A percentile compares a stretch with the other conserved stretches of the same genome.
Conservation (phyloP, 1,139 yeast species). For the Candida neerlandica region DNA sequence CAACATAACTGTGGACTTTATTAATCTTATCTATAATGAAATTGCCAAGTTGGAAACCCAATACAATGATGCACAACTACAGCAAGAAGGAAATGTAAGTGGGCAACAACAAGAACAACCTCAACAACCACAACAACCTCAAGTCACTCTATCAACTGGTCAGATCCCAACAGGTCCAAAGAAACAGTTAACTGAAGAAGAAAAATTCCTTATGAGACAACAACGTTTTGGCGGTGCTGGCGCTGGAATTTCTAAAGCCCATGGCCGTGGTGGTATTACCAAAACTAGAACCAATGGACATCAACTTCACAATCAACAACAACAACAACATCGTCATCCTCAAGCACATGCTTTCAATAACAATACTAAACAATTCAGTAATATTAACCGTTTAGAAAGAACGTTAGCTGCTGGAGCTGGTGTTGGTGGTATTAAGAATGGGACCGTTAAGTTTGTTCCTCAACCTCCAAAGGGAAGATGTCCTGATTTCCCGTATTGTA, state of each 20-base stretch:
- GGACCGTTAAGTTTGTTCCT: slow-evolving; percentile 24
- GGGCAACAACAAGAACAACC: slow-evolving; percentile 5
- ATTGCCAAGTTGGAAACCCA: slow-evolving; percentile 28
- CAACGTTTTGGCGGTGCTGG: slow-evolving; percentile 15
- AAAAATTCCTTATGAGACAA: slow-evolving; percentile 15
- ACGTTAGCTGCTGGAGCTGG: slow-evolving; percentile 27
- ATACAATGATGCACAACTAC: slow-evolving; percentile 9
- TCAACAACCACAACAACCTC: slow-evolving; percentile 7
- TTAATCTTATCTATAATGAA: slow-evolving; percentile 58
- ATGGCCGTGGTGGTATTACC: slow-evolving; percentile 11
- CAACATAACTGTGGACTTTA: slow-evolving; percentile 53
- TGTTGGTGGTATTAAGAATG: slow-evolving; percentile 8
- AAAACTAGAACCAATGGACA: slow-evolving; percentile 5
- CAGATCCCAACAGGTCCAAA: slow-evolving; percentile 24
- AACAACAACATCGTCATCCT: slow-evolving; percentile 19
- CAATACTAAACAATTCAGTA: slow-evolving; percentile 23
- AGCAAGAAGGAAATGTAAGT: slow-evolving; percentile 5
- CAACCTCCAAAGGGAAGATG: slow-evolving; percentile 69
- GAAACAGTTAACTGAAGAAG: slow-evolving; percentile 16
- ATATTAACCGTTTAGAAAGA: slow-evolving; percentile 42
- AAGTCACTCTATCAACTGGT: slow-evolving; percentile 1
- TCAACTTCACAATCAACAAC: neutral
- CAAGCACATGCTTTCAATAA: too few relatives aligned
- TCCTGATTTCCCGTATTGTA: slow-evolving; percentile 76
- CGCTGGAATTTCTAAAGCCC: slow-evolving; percentile 3